Percentiles rank a stretch among this genome's conserved stretches.
Conservation (phyloP, 2,329 filamentous ascomycete genomes). For the Dothidotthia symphoricarpi region DNA sequence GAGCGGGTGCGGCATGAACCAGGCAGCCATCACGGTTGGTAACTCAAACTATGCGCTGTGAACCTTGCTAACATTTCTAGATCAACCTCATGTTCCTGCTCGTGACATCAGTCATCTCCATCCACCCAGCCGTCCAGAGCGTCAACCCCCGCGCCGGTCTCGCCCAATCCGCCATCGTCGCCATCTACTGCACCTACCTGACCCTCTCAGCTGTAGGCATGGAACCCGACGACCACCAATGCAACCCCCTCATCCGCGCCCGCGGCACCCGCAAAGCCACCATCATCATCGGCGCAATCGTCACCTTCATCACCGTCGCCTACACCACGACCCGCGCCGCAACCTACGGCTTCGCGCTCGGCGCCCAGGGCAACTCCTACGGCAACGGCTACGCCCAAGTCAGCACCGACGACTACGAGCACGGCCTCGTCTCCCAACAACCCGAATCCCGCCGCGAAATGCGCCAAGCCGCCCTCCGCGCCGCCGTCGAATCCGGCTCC, state of each 20-base stretch:
- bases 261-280: constrained; percentile 87
- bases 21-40: constrained; percentile 79
- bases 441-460: constrained; percentile 80
- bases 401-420: constrained; percentile 72
- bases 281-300: constrained; percentile 86
- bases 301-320: constrained; percentile 94
- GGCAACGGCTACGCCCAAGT: constrained; percentile 56
- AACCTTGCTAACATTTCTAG: constrained; percentile 19
- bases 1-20: constrained; percentile 87
- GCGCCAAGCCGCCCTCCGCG: constrained; percentile 85
- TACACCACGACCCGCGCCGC: constrained; percentile 97
- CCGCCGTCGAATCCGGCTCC: constrained; percentile 88
- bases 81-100: constrained; percentile 86
- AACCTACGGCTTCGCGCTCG: constrained; percentile 79
- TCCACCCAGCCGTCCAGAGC: constrained; percentile 87
- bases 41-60: not conserved
- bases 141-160: constrained; percentile 90
- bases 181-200: constrained; percentile 96
- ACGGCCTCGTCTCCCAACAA: constrained; percentile 84
- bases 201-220: constrained; percentile 98
- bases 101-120: constrained; percentile 75
- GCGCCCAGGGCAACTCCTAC: constrained; percentile 56
- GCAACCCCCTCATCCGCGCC: constrained; percentile 86
- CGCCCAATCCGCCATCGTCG: constrained; percentile 96
- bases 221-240: constrained; percentile 92